Conservation (phyloP, 352 stramenopile species). For the Phytophthora syringae region DNA sequence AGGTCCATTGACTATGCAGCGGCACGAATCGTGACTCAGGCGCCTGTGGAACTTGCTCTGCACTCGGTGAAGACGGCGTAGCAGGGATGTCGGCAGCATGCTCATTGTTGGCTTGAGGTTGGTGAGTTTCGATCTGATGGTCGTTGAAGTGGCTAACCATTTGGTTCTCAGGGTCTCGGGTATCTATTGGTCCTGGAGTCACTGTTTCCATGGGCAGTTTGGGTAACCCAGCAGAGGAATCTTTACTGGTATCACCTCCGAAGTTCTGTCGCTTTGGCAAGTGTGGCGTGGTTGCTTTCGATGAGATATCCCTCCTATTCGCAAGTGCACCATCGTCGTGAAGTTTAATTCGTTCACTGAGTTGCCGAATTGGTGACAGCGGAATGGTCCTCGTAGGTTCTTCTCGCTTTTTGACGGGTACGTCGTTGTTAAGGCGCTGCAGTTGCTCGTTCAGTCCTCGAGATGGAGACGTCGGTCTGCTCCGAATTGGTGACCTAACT, state of each 20-base stretch:
- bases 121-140: not conserved
- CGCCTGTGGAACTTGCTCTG: not conserved
- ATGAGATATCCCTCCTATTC: constrained; percentile 6
- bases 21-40: constrained; percentile 50
- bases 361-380: constrained; percentile 21
- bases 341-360: constrained; percentile 26
- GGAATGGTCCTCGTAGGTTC: constrained; percentile 4
- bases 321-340: constrained; percentile 21
- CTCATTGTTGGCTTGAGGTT: constrained; percentile 7
- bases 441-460: constrained; percentile 1
- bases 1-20: constrained; percentile 63
- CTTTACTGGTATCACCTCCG: not conserved
- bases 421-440: not conserved
- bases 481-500: constrained; percentile 4
- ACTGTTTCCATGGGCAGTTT: constrained; percentile 5
- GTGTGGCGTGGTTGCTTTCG: constrained; percentile 4
- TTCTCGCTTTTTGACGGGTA: not conserved
- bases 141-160: not conserved
- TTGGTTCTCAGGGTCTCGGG: not conserved
- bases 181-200: not conserved
- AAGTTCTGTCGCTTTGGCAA: constrained; percentile 16
- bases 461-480: constrained; percentile 18
- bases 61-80: not conserved
- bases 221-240: not conserved
- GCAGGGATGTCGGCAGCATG: not conserved